Conservation (phyloP, 257 asterid species). For the Solanum acaule region DNA sequence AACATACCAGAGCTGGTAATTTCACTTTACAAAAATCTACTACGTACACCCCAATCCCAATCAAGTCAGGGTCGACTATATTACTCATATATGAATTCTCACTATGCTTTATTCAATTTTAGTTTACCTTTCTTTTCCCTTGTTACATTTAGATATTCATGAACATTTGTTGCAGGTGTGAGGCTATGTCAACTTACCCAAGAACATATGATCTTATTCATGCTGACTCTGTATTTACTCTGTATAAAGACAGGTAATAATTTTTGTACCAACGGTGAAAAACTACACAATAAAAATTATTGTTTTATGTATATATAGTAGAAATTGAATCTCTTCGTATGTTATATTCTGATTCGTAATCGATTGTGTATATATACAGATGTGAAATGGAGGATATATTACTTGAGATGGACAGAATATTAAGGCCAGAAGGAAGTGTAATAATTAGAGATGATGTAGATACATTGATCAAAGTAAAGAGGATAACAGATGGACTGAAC, state of each 20-base stretch:
- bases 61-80: background rate
- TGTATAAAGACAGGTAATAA: constrained; percentile 50
- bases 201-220: constrained; percentile 85
- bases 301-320: no score
- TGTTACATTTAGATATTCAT: background rate
- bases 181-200: constrained; percentile 95
- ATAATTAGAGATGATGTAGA: constrained; percentile 75
- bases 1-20: constrained; percentile 76
- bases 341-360: background rate
- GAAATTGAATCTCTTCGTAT: background rate
- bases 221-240: constrained; percentile 62
- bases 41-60: background rate
- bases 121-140: background rate
- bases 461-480: constrained; percentile 49
- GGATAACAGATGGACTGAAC: constrained; percentile 54
- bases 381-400: constrained; percentile 70
- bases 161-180: constrained; percentile 44
- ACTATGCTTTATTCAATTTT: background rate
- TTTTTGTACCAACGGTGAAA: background rate
- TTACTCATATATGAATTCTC: background rate
- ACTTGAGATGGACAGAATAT: constrained; percentile 73
- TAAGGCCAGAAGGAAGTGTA: constrained; percentile 81
- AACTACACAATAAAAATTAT: no score
- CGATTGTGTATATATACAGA: constrained; percentile 11
- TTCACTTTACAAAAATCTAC: background rate